Percentiles rank a stretch among this genome's conserved stretches.
These are phyloP conservation scores for Vanderwaltozyma polyspora DNA, from an alignment of 805 yeast species.

Conservation along the genomic window DNA sequence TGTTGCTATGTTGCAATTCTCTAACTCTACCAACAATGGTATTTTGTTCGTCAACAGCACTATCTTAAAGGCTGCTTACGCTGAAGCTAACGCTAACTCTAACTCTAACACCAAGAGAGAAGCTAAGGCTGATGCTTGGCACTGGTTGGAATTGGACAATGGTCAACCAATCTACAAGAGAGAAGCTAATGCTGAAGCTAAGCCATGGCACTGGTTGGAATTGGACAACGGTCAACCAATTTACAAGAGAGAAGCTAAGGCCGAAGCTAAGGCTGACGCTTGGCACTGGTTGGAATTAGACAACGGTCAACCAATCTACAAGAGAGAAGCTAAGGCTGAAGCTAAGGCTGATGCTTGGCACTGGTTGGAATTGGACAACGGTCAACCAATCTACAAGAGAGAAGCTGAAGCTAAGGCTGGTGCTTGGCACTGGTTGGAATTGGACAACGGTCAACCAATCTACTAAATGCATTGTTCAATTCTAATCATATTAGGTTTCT, in stretches of 20 bases:
- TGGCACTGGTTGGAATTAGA: slow-evolving; percentile 20
- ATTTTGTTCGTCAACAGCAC: slow-evolving; percentile 25
- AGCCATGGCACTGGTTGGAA: slow-evolving; percentile 21
- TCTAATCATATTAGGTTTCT: too few species aligned
- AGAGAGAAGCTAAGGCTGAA: slow-evolving; percentile 10
- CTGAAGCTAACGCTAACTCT: slow-evolving; percentile 6
- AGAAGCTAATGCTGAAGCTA: slow-evolving; percentile 16
- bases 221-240: slow-evolving; percentile 19
- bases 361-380: slow-evolving; percentile 18
- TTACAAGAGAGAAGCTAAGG: slow-evolving; percentile 24
- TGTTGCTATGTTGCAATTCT: slow-evolving; percentile 19
- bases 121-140: slow-evolving; percentile 22
- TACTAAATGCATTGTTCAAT: slow-evolving; percentile 6
- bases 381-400: slow-evolving; percentile 18
- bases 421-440: slow-evolving; percentile 16
- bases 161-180: slow-evolving; percentile 24
- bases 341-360: too few species aligned
- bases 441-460: slow-evolving; percentile 19
- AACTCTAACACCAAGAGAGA: slow-evolving; percentile 25
- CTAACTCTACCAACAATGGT: slow-evolving; percentile 22
- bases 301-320: slow-evolving; percentile 20
- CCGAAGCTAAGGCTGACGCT: slow-evolving; percentile 18
- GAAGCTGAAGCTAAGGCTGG: slow-evolving; percentile 13
- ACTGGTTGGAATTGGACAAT: slow-evolving; percentile 16
- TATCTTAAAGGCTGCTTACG: slow-evolving; percentile 17